These are phyloP conservation scores for Thozetella sp. DNA, from an alignment of 495 filamentous ascomycete genomes.

Conservation along the genomic window DNA sequence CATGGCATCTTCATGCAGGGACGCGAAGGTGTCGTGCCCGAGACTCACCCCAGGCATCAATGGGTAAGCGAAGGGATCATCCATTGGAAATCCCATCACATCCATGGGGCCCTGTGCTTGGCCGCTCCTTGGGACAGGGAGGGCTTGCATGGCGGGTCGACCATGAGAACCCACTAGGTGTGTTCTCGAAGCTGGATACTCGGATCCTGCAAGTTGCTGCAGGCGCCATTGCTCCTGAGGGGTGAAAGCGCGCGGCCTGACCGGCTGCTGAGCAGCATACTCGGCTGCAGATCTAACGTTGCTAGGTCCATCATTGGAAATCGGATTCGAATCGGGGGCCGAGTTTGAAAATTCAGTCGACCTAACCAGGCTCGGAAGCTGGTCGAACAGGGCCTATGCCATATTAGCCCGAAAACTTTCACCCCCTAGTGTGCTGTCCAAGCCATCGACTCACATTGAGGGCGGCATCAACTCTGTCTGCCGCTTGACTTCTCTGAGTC, in stretches of 20 bases:
- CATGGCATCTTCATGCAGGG: background rate
- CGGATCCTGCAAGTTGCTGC: background rate
- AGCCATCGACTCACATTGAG: conserved; percentile 60
- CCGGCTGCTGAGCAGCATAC: background rate
- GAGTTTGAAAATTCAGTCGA: conserved; percentile 6
- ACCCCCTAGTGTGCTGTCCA: background rate
- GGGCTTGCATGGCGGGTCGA: conserved; percentile 9
- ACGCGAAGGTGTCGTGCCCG: background rate
- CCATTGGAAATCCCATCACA: conserved; percentile 89
- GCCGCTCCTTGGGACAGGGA: conserved; percentile 5
- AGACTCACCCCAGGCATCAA: background rate
- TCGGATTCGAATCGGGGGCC: conserved; percentile 26
- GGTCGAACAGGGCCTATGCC: conserved; percentile 71
- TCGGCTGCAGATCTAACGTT: conserved; percentile 36
- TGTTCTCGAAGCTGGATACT: background rate
- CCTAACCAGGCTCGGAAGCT: conserved; percentile 70
- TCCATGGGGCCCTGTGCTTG: conserved; percentile 48
- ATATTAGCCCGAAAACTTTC: conserved; percentile 4
- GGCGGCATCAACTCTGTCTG: conserved; percentile 77
- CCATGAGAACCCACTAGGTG: conserved; percentile 10
- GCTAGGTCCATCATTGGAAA: conserved; percentile 60
- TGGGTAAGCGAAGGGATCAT: conserved; percentile 88
- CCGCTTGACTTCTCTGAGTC: conserved; percentile 82
- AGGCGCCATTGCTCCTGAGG: background rate
- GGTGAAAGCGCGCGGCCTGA: background rate